Base-by-base conservation (phyloP, 2,329 filamentous ascomycete species). In the Trichoderma arundinaceum region DNA sequence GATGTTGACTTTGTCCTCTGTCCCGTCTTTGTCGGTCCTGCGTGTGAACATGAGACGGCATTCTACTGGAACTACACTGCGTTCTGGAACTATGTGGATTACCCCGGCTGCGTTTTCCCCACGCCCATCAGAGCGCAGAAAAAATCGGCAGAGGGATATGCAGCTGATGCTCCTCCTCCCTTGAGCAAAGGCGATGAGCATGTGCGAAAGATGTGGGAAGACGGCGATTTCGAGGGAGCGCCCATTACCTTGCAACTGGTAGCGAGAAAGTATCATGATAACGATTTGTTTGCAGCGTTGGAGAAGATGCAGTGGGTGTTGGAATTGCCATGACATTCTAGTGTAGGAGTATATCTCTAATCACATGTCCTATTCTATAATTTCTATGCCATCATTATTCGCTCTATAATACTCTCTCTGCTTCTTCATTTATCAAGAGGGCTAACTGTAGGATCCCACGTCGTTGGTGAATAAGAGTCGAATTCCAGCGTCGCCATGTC, bases 401-500 rank as follows among this genome's bases (percentile, higher is more conserved):
- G n/a, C 13, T 8, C n/a, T 17, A 2, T 35, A 28, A 28, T 28
- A 4, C 22, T 2, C 22, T 28, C 22, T 28, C 4, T 28, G 22
- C 22, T 28, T 28, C 22, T 2, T 3, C 38, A 63, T 3, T 48
- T 63, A 0, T 39, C 39, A 9, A 63, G n/a, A 48, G 39, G 51
- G 7, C 60, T 63, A 6, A 63, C 59, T 1, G 59, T 63, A 7
- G 59, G 59, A 38, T 63, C 59, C 59, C 59, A 63, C 4, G 59
- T 54, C 2, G 39, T 63, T 2, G 59, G 59, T 4, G 59, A 32
- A 54, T 63, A 63, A 17, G 32, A 48, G 17, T 63, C 49, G 54
- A 44, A 22, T 2, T 78, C 72, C n/a, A 79, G 66, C 1, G 44
- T 62, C 4, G 53, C 62, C 84, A 91, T 87, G 65, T 91, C 88